A percentile compares a stretch with the other conserved stretches of the same genome.
Evolutionary conservation across 257 asterid species (phyloP).

Genomic region (Forsythia viridissima): DNA sequence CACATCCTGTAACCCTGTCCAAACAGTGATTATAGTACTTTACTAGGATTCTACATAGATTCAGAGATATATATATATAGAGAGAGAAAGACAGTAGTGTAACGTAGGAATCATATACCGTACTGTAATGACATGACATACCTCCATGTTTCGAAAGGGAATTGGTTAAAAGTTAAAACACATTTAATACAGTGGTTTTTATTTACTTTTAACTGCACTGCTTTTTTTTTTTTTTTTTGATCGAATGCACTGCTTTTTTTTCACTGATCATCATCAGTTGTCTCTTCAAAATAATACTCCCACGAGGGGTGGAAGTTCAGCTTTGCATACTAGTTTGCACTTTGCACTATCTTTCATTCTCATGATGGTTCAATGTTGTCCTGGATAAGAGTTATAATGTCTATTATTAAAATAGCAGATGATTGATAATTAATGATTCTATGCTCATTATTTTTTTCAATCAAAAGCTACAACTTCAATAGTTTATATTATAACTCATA

Average conservation of each 20-base stretch:
- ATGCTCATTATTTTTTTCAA: too few species aligned
- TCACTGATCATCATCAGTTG: background rate
- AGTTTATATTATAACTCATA: too few species aligned
- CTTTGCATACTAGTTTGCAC: background rate
- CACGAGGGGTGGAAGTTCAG: slow-evolving; percentile 10
- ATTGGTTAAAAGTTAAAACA: slow-evolving; percentile 28
- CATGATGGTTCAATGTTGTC: too few species aligned
- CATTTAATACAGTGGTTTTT: background rate
- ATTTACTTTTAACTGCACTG: slow-evolving; percentile 5
- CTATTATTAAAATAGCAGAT: too few species aligned
- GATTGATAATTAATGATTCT: too few species aligned
- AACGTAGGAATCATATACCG: too few species aligned
- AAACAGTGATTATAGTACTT: background rate
- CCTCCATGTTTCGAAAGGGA: slow-evolving; percentile 28
- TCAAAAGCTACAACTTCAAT: too few species aligned
- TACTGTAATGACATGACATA: slow-evolving; percentile 9
- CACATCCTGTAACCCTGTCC: background rate
- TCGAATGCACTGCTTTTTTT: background rate
- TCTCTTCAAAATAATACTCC: slow-evolving; percentile 21
- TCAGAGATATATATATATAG: background rate
- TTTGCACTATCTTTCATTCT: background rate
- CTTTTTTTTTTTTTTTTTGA: background rate
- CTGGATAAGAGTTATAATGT: too few species aligned
- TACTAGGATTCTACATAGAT: background rate
- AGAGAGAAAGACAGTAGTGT: background rate